A percentile compares a stretch with the other conserved stretches of the same genome.
phyloP scores from a whole-genome alignment of 2,329 filamentous ascomycete genomes.

The Emergomyces pasteurianus region DNA sequence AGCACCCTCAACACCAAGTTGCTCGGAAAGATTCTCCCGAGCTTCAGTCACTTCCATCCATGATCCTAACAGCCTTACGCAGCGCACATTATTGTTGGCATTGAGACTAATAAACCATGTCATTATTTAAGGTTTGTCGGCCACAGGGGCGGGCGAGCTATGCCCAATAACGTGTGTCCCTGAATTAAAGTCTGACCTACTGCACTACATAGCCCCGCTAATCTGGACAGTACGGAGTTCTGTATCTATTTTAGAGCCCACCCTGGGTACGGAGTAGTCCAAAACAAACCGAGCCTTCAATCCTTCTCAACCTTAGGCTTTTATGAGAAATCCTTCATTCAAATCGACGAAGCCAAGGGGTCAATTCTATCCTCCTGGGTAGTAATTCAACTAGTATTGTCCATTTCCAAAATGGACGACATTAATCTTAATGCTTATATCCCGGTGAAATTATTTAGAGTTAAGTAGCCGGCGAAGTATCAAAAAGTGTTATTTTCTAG shows the following conservation, averaged over 20 bases:
- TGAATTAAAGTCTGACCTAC: not conserved
- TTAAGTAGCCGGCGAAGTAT: not conserved
- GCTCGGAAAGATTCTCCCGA: not conserved
- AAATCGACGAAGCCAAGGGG: too few relatives aligned
- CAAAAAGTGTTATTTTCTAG: not conserved
- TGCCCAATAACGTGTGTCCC: not conserved
- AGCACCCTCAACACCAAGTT: not conserved
- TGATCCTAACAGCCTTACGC: not conserved
- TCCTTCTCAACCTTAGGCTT: too few relatives aligned
- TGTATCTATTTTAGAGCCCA: not conserved
- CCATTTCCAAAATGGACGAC: not conserved
- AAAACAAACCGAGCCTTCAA: too few relatives aligned
- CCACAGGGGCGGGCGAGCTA: not conserved
- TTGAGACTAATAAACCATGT: not conserved
- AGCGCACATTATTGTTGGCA: too few relatives aligned
- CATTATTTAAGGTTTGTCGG: not conserved
- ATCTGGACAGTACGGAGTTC: not conserved
- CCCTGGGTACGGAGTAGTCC: too few relatives aligned
- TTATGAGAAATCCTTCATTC: too few relatives aligned
- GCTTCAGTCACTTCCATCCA: not conserved
- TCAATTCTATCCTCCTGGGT: not conserved
- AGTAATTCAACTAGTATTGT: not conserved
- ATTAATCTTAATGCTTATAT: not conserved
- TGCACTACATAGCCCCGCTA: too few relatives aligned
- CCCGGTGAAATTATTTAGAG: not conserved